Evolutionary conservation across 345 rosid species (phyloP).

Genomic region (Sonneratia caseolaris): DNA sequence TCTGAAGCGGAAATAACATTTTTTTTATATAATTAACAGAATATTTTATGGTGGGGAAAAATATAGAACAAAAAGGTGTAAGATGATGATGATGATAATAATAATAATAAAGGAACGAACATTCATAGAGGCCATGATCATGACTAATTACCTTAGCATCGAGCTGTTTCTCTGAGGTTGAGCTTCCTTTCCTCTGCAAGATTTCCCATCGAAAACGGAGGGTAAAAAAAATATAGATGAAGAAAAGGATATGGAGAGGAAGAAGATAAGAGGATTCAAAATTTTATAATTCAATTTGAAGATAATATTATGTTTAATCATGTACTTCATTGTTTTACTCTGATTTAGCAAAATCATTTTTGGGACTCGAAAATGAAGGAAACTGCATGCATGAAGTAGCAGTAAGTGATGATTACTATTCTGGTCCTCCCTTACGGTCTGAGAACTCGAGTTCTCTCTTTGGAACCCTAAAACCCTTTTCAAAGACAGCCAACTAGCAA

Average conservation of each 20-base stretch:
- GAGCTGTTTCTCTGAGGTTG: slow-evolving; percentile 69
- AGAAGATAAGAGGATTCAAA: no score
- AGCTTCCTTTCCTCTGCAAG: slow-evolving; percentile 54
- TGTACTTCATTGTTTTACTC: no score
- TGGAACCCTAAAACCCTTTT: not conserved
- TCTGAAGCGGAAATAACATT: slow-evolving; percentile 31
- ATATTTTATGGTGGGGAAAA: not conserved
- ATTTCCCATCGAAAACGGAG: not conserved
- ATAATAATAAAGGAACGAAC: no score
- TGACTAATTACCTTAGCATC: slow-evolving; percentile 69
- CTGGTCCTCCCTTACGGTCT: no score
- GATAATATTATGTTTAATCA: no score
- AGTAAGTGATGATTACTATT: no score
- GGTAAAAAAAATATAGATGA: not conserved
- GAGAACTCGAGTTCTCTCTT: no score
- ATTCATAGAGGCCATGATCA: no score
- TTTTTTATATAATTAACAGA: not conserved
- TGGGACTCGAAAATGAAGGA: no score
- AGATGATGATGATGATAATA: not conserved
- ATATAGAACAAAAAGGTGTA: not conserved
- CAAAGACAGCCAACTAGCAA: not conserved
- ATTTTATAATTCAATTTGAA: no score
- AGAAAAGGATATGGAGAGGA: not conserved
- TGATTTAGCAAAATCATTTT: no score
- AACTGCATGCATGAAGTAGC: no score